Evolutionary conservation across 352 stramenopile species (phyloP).

Genomic region (Globisporangium nodosum): DNA sequence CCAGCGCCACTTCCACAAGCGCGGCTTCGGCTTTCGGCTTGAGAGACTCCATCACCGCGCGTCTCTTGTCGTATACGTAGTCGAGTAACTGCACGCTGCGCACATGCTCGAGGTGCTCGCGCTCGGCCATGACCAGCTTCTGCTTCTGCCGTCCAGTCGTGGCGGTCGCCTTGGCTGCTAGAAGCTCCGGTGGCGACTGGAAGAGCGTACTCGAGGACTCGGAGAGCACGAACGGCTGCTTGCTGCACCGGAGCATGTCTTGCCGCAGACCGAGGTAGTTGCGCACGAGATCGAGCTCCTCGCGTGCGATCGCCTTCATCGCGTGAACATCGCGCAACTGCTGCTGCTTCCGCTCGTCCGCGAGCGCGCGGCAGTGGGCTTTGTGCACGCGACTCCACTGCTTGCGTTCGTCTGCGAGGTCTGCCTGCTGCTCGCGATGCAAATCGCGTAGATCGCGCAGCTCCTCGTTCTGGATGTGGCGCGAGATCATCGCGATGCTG

Average conservation of each 20-base stretch:
- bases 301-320: conserved; percentile 52
- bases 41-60: conserved; percentile 34
- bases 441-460: conserved; percentile 38
- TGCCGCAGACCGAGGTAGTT: conserved; percentile 40
- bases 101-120: conserved; percentile 60
- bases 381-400: conserved; percentile 40
- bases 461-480: conserved; percentile 67
- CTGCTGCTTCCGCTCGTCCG: conserved; percentile 31
- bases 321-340: conserved; percentile 41
- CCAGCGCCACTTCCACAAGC: conserved; percentile 41
- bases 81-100: conserved; percentile 66
- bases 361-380: conserved; percentile 47
- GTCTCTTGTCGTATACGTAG: conserved; percentile 62
- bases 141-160: conserved; percentile 37
- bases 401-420: conserved; percentile 39
- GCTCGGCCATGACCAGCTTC: conserved; percentile 39
- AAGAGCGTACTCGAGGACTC: conserved; percentile 68
- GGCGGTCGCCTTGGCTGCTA: conserved; percentile 51
- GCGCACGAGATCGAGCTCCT: conserved; percentile 39
- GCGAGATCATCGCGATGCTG: conserved; percentile 73
- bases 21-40: conserved; percentile 47
- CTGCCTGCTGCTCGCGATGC: conserved; percentile 33
- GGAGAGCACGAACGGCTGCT: conserved; percentile 49
- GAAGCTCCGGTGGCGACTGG: conserved; percentile 53
- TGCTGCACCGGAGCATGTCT: conserved; percentile 39